Percentiles rank a stretch among this genome's conserved stretches.
Evolutionary conservation across 2,329 filamentous ascomycete species (phyloP).

Genomic region (Colletotrichum truncatum): DNA sequence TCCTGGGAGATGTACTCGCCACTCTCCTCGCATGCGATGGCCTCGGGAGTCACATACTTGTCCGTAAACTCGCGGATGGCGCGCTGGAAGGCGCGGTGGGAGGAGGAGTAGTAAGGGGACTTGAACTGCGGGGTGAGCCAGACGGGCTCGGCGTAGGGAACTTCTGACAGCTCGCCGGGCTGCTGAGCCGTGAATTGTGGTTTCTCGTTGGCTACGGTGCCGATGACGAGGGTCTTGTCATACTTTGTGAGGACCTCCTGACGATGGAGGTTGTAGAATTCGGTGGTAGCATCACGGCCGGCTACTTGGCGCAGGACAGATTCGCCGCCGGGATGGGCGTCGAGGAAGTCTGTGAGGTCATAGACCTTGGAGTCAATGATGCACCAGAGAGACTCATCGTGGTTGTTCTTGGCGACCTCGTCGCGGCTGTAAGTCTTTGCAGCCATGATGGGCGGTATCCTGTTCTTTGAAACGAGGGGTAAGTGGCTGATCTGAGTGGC

Average conservation of each 20-base stretch:
- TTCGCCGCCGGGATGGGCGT: slow-evolving; percentile 85
- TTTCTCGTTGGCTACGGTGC: slow-evolving; percentile 78
- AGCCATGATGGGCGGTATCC: slow-evolving; percentile 38
- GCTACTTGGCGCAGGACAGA: slow-evolving; percentile 84
- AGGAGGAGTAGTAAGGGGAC: slow-evolving; percentile 82
- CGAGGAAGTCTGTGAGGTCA: slow-evolving; percentile 85
- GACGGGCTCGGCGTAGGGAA: slow-evolving; percentile 86
- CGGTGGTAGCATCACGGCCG: slow-evolving; percentile 81
- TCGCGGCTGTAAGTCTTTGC: slow-evolving; percentile 64
- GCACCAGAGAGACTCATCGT: slow-evolving; percentile 80
- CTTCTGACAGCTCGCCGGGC: slow-evolving; percentile 76
- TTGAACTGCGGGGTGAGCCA: slow-evolving; percentile 84
- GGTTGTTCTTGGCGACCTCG: slow-evolving; percentile 80
- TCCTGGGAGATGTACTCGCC: slow-evolving; percentile 77
- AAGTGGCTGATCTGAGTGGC: neutral
- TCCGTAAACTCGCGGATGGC: slow-evolving; percentile 80
- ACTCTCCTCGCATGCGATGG: slow-evolving; percentile 77
- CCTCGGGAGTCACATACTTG: slow-evolving; percentile 75
- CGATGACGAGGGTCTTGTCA: slow-evolving; percentile 72
- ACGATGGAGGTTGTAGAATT: slow-evolving; percentile 92
- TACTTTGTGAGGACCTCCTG: slow-evolving; percentile 91
- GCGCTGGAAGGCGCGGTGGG: slow-evolving; percentile 73
- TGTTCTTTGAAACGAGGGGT: neutral
- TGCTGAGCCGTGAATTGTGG: slow-evolving; percentile 76
- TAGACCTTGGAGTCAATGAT: slow-evolving; percentile 90